Base-by-base conservation (phyloP, 2,329 filamentous ascomycete species). In the Monosporascus sp. region DNA sequence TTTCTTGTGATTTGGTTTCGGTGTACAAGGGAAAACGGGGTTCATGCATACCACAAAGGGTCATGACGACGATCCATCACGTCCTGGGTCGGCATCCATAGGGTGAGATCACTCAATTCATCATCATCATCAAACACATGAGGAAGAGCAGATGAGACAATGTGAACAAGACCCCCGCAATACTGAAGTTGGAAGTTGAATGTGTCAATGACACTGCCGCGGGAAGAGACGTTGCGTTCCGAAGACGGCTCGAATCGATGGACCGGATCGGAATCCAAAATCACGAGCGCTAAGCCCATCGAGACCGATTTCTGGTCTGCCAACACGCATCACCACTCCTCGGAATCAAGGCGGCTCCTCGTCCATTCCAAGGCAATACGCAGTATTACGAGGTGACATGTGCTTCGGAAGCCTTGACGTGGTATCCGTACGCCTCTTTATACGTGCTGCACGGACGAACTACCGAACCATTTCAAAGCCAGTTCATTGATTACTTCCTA, bases 1-100 rank as follows among this genome's bases (percentile, higher is more conserved):
- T 57, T 56, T 59, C 59, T 63, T 60, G 61, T 59, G 60, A 60
- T 63, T 65, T 65, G 59, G 62, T 59, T 65, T 65, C 58, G 62
- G 62, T 63, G 61, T 64, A 63, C 55, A 53, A 31, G 60, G 58
- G 61, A 63, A 63, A 62, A 61, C 53, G 58, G 60, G 53, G 61
- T 64, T 59, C 58, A 63, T 58, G 59, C 60, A 62, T 60, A 53
- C 57, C 58, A 61, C 54, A 55, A 49, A 60, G 52, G 59, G 59
- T 60, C 58, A 60, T 59, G 61, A 63, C 55, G 51, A 63, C 58
- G 56, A 60, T 58, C 55, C 58, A 60, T 59, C 56, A 55, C 47
- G 51, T 58, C 55, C 57, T 58, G 53, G 59, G 55, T 58, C 55
- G 50, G 49, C 53, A 58, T 58, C 58, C 58, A 51, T 56, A 56